phyloP scores from a whole-genome alignment of 257 asterid genomes.

The Solanum boliviense region DNA sequence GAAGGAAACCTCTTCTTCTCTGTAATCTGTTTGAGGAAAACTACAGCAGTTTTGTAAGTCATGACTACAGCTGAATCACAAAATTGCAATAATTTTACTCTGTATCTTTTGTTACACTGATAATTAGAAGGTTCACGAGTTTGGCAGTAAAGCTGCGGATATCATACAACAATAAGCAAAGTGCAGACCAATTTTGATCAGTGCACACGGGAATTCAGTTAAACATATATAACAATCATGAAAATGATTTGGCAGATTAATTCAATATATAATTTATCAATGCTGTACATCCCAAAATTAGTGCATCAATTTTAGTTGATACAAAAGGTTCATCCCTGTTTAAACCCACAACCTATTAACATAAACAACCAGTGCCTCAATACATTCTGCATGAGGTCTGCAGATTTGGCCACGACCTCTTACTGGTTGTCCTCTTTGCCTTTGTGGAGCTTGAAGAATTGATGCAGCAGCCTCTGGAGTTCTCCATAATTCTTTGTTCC shows the following conservation, averaged over 20 bases:
- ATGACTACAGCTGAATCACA: background rate
- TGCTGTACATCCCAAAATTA: background rate
- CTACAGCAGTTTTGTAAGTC: background rate
- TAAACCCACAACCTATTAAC: background rate
- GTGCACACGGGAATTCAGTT: background rate
- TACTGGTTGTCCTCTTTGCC: constrained; percentile 21
- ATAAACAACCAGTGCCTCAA: background rate
- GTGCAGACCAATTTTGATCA: background rate
- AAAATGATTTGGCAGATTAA: background rate
- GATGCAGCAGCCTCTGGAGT: constrained; percentile 65
- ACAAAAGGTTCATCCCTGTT: background rate
- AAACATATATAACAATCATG: background rate
- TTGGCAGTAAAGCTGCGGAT: background rate
- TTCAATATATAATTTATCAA: background rate
- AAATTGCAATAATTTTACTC: background rate
- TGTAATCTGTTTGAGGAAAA: background rate
- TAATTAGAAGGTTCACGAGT: background rate
- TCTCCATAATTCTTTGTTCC: constrained; percentile 54
- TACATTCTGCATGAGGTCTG: background rate
- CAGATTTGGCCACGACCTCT: background rate
- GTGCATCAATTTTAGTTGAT: background rate
- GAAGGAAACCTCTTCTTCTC: background rate
- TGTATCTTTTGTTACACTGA: background rate
- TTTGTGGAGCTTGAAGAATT: constrained; percentile 75
- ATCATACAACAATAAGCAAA: background rate